Base-by-base conservation (phyloP, 129 eudicot species). In the Dittrichia graveolens region DNA sequence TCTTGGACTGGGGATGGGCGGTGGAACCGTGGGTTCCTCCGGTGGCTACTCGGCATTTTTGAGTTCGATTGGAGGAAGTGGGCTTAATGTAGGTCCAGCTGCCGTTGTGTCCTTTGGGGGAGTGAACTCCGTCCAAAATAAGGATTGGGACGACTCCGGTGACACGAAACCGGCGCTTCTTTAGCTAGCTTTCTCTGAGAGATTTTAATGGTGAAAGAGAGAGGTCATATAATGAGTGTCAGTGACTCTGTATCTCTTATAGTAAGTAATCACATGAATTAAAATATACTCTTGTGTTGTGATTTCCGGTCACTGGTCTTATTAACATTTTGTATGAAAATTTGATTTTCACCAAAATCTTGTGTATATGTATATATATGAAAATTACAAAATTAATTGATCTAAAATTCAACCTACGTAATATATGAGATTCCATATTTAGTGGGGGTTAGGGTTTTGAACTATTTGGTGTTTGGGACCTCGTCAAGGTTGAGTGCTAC, bases 1-100 rank as follows among this genome's bases (percentile, higher is more conserved):
- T 62, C 92, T 91, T 42, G 97, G 97, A 6, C 73, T 91, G 19
- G 97, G 96, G 38, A 65, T 79, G 34, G 86, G 84, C n/a, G 69
- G 35, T 1, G 80, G 81, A 5, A 16, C 19, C 5, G 86, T 69
- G 2, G 85, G 73, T 24, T 54, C 92, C 3, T 53, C 87, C 9
- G 61, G 54, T 12, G 88, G 85, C 31, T 82, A 80, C 62, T 86
- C 92, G 2, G 82, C 90, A 0, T 88, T 82, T 75, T 76, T 84
- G 42, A 83, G 55, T 49, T 78, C 95, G 5, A 79, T 88, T 12
- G 83, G 86, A 3, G 84, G 85, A 11, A 82, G 78, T 37, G 76
- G 80, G 39, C 57, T 83, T 19, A 71, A 72, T 62, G 85, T 60
- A 11, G 75, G 48, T 5, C 53, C 69, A 8, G 81, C 74, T 14